These are phyloP conservation scores for Lobulomyces angularis DNA, from an alignment of 192 early-diverging fungal genomes.

Conservation along the genomic window DNA sequence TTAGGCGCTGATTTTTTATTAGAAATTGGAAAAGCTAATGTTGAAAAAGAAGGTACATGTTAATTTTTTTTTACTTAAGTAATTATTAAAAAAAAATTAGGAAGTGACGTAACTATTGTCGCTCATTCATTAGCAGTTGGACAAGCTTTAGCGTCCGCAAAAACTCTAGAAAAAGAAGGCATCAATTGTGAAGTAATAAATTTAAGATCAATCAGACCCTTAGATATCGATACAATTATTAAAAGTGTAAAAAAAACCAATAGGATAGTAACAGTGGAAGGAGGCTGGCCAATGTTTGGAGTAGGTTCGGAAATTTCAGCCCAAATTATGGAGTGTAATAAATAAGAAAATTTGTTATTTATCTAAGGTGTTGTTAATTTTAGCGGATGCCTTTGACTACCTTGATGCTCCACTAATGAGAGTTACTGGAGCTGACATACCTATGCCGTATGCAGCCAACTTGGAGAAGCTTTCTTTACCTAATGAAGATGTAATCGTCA, in stretches of 20 bases:
- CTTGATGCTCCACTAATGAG: constrained; percentile 89
- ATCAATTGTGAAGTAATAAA: constrained; percentile 73
- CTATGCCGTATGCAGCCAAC: constrained; percentile 93
- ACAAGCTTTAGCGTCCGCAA: constrained; percentile 76
- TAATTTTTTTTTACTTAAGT: constrained; percentile 5
- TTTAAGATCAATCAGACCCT: constrained; percentile 90
- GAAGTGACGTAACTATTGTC: constrained; percentile 83
- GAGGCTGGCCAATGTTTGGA: constrained; percentile 88
- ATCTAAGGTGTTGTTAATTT: constrained; percentile 1
- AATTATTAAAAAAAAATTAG: constrained; percentile 25
- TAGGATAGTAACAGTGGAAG: constrained; percentile 88
- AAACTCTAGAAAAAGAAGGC: constrained; percentile 66
- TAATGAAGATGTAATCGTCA: constrained; percentile 66
- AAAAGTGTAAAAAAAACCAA: constrained; percentile 95
- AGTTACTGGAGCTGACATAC: constrained; percentile 92
- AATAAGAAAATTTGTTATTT: neutral
- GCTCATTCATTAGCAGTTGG: constrained; percentile 84
- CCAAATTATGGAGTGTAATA: constrained; percentile 83
- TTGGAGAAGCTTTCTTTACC: constrained; percentile 84
- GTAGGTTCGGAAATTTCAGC: constrained; percentile 91
- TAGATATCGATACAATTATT: constrained; percentile 84
- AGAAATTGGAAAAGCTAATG: constrained; percentile 93
- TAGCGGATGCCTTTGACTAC: constrained; percentile 83
- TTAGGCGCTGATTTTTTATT: constrained; percentile 68
- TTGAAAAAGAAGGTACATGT: constrained; percentile 46